phyloP scores from a whole-genome alignment of 495 filamentous ascomycete species.

The Pyrenula massariospora region DNA sequence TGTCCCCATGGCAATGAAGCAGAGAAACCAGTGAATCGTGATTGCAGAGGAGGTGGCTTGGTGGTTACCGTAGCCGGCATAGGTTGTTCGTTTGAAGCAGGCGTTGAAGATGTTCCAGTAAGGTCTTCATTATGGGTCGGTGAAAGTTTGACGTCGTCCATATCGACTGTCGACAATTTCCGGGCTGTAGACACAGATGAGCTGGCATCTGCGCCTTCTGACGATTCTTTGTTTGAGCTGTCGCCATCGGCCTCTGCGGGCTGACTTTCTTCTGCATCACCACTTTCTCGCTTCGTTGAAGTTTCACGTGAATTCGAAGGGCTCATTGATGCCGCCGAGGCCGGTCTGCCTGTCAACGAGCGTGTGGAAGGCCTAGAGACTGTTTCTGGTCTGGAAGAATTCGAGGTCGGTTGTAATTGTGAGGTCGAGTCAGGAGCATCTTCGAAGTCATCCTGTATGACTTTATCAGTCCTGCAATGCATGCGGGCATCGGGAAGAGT shows the following conservation, averaged over 20 bases:
- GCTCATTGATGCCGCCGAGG: conserved; percentile 20
- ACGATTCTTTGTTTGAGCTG: conserved; percentile 4
- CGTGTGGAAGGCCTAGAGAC: conserved; percentile 26
- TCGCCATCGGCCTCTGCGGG: conserved; percentile 13
- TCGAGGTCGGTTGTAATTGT: not conserved
- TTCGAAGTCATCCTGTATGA: conserved; percentile 61
- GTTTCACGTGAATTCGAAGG: conserved; percentile 21
- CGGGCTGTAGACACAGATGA: conserved; percentile 48
- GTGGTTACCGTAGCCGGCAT: conserved; percentile 17
- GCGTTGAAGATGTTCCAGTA: conserved; percentile 1
- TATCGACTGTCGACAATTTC: conserved; percentile 50
- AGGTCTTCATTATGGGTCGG: not conserved
- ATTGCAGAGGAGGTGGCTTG: conserved; percentile 28
- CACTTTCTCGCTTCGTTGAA: conserved; percentile 11
- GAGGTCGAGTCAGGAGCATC: conserved; percentile 51
- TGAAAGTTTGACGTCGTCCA: conserved; percentile 51
- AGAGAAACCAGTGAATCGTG: conserved; percentile 36
- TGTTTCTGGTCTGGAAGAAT: not conserved
- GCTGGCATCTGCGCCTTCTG: conserved; percentile 19
- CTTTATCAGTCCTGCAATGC: not conserved
- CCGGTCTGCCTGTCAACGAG: conserved; percentile 37
- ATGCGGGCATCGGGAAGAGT: not conserved
- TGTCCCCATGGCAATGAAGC: conserved; percentile 36
- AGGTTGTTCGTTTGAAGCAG: conserved; percentile 10
- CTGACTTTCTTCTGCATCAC: conserved; percentile 18